Evolutionary conservation across 352 stramenopile genomes (phyloP).

Genomic region (Thraustochytrium sp.): DNA sequence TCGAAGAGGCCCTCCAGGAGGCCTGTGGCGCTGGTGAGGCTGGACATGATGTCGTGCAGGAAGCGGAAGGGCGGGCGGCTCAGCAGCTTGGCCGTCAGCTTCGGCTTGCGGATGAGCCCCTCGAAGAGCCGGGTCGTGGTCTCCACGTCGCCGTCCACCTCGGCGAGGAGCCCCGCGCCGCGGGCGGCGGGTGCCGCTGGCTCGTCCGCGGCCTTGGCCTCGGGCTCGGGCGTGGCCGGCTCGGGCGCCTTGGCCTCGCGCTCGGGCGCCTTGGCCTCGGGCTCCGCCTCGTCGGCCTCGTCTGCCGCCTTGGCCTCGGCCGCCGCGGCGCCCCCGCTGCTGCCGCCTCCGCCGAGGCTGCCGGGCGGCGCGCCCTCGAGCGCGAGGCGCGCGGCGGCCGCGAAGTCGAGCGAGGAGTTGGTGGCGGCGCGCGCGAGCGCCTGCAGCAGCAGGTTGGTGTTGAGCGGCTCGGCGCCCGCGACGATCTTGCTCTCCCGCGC

Average conservation of each 20-base stretch:
- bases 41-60: constrained; percentile 85
- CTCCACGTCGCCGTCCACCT: not conserved
- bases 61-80: constrained; percentile 92
- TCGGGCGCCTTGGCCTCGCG: constrained; percentile 35
- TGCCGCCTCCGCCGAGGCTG: not conserved
- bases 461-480: constrained; percentile 68
- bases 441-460: constrained; percentile 72
- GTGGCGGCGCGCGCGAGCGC: constrained; percentile 60
- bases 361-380: constrained; percentile 53
- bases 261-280: constrained; percentile 51
- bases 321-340: constrained; percentile 49
- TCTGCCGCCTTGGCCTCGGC: constrained; percentile 48
- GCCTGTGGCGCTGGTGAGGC: constrained; percentile 69
- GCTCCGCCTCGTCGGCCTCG: constrained; percentile 53
- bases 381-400: constrained; percentile 59
- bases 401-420: constrained; percentile 64
- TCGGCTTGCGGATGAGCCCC: constrained; percentile 79
- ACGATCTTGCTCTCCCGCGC: constrained; percentile 74
- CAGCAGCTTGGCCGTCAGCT: constrained; percentile 88
- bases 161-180: not conserved
- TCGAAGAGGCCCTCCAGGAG: constrained; percentile 76
- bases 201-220: not conserved
- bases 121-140: constrained; percentile 14
- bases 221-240: too few relatives aligned
- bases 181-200: not conserved